Percentiles rank a stretch among this genome's conserved stretches.
phyloP scores from a whole-genome alignment of 2,329 filamentous ascomycete species.

The Escovopsis weberi region DNA sequence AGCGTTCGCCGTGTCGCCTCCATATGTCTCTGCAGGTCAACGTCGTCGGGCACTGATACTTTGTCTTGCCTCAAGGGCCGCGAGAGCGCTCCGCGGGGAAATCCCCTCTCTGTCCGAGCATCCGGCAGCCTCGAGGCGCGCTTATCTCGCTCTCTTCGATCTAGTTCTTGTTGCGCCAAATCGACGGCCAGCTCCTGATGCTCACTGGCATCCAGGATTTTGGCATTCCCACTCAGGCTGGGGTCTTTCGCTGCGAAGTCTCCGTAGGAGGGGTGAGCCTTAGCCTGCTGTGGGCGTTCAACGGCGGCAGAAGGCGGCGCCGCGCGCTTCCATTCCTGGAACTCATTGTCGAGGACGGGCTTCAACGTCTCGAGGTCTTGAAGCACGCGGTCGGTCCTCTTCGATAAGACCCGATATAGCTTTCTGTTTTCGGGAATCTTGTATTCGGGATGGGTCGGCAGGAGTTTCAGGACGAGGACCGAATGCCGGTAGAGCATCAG shows the following conservation, averaged over 20 bases:
- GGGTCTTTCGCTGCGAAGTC: constrained; percentile 43
- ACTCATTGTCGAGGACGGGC: constrained; percentile 57
- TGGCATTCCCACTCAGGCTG: constrained; percentile 40
- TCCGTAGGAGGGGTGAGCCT: constrained; percentile 18
- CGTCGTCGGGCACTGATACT: constrained; percentile 19
- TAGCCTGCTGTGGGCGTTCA: neutral
- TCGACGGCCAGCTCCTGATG: constrained; percentile 64
- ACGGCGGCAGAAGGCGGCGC: constrained; percentile 16
- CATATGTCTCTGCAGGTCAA: constrained; percentile 36
- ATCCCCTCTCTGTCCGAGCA: constrained; percentile 29
- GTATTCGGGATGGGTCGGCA: constrained; percentile 63
- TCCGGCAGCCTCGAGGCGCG: constrained; percentile 43
- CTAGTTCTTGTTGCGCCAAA: constrained; percentile 58
- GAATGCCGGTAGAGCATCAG: constrained; percentile 84
- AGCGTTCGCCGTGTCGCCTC: constrained; percentile 34
- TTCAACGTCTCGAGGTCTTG: constrained; percentile 64
- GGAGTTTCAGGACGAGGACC: constrained; percentile 61
- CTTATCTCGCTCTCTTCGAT: constrained; percentile 47
- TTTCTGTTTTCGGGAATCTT: constrained; percentile 50
- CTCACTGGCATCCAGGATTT: constrained; percentile 53
- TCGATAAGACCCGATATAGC: constrained; percentile 39
- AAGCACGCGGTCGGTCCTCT: constrained; percentile 43
- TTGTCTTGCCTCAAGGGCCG: neutral
- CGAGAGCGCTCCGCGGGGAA: neutral
- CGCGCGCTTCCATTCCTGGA: constrained; percentile 51